phyloP scores from a whole-genome alignment of 163 green algal species.

The Chloromonas sp. region DNA sequence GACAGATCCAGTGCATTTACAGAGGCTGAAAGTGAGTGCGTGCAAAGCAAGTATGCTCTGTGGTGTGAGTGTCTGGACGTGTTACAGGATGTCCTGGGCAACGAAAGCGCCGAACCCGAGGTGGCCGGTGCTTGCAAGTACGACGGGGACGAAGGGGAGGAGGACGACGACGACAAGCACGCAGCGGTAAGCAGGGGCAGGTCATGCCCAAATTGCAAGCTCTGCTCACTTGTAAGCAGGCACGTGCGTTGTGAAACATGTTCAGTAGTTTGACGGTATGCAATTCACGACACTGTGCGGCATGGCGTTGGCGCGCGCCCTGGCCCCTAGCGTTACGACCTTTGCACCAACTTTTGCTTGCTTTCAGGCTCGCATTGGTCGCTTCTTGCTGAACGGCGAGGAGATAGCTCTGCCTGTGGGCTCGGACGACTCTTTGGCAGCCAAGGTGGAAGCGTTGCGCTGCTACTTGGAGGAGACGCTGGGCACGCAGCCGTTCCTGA shows the following conservation, averaged over 20 bases:
- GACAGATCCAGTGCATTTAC: too few species aligned
- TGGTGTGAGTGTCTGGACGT: not conserved
- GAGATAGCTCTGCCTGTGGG: conserved; percentile 42
- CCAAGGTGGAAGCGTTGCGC: conserved; percentile 58
- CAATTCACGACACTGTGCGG: too few species aligned
- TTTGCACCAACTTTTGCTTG: too few species aligned
- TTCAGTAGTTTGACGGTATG: too few species aligned
- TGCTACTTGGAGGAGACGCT: conserved; percentile 52
- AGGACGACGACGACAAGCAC: conserved; percentile 30
- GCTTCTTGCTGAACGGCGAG: conserved; percentile 50
- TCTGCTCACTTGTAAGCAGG: too few species aligned
- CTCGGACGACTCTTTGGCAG: conserved; percentile 34
- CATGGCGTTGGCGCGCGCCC: too few species aligned
- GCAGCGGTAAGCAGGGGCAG: conserved; percentile 11
- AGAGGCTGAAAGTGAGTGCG: too few species aligned
- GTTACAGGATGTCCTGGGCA: not conserved
- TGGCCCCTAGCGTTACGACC: too few species aligned
- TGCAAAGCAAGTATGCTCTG: too few species aligned
- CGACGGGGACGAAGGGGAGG: conserved; percentile 22
- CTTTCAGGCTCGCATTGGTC: conserved; percentile 31
- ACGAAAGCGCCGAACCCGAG: not conserved
- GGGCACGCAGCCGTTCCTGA: conserved; percentile 44
- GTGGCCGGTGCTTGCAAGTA: not conserved
- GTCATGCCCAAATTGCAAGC: too few species aligned
- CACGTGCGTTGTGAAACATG: too few species aligned